Conservation (phyloP, 129 eudicot genomes). For the Heracleum sosnowskyi region DNA sequence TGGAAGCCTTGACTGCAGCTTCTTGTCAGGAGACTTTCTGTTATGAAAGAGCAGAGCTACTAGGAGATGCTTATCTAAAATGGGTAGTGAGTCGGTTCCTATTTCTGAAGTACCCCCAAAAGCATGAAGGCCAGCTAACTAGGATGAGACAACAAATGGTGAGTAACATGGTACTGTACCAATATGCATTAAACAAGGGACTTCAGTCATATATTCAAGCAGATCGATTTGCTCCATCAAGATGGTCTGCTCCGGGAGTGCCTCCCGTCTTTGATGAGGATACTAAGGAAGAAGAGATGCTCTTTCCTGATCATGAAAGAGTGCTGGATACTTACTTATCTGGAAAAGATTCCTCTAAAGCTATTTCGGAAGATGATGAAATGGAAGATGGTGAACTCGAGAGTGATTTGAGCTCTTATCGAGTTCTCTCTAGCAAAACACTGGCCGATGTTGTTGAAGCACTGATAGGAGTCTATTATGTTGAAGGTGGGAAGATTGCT, state of each 20-base stretch:
- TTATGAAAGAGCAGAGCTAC: slow-evolving; percentile 96
- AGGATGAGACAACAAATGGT: slow-evolving; percentile 99
- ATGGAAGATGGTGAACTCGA: slow-evolving; percentile 97
- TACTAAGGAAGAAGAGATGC: slow-evolving; percentile 52
- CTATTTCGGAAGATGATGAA: slow-evolving; percentile 47
- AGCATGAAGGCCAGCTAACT: slow-evolving; percentile 97
- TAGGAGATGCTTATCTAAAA: slow-evolving; percentile 95
- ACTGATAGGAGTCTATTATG: slow-evolving; percentile 83
- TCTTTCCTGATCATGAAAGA: slow-evolving; percentile 45
- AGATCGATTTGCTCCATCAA: slow-evolving; percentile 92
- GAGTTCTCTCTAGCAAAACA: slow-evolving; percentile 94
- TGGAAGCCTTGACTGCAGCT: slow-evolving; percentile 99
- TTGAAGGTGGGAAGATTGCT: slow-evolving; percentile 86
- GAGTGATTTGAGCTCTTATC: slow-evolving; percentile 84
- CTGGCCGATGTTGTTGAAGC: slow-evolving; percentile 99
- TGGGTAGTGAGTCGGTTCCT: slow-evolving; percentile 98
- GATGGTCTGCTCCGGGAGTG: slow-evolving; percentile 99
- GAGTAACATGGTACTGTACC: slow-evolving; percentile 86
- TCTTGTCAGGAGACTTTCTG: slow-evolving; percentile 99
- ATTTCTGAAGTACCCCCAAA: slow-evolving; percentile 86
- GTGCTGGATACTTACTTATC: slow-evolving; percentile 14
- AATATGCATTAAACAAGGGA: slow-evolving; percentile 73
- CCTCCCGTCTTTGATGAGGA: slow-evolving; percentile 96
- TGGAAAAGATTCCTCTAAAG: slow-evolving; percentile 16
- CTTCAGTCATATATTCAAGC: slow-evolving; percentile 96